phyloP scores from a whole-genome alignment of 2,329 filamentous ascomycete genomes.

The Bertia moriformis region DNA sequence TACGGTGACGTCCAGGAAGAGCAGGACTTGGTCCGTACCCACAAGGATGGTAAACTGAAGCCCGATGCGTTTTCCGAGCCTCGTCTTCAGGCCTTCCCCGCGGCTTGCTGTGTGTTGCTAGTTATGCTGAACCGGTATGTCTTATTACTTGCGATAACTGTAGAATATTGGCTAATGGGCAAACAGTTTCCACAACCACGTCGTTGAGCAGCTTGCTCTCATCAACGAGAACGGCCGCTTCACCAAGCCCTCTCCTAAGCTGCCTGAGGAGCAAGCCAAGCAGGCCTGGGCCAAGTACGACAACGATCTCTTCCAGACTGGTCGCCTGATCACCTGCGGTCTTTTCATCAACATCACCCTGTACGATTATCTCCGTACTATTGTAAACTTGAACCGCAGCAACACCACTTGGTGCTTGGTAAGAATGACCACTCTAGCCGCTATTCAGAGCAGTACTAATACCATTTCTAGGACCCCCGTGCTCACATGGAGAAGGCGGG shows the following conservation, averaged over 20 bases:
- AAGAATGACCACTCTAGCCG: slow-evolving; percentile 6
- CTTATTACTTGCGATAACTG: background rate
- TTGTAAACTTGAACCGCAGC: slow-evolving; percentile 56
- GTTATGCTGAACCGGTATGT: slow-evolving; percentile 33
- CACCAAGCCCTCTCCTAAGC: slow-evolving; percentile 2
- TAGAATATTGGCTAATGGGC: background rate
- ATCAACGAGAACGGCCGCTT: slow-evolving; percentile 9
- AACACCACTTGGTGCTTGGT: slow-evolving; percentile 65
- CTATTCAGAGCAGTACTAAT: slow-evolving; percentile 5
- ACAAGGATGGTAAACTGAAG: slow-evolving; percentile 32
- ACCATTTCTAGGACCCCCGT: slow-evolving; percentile 43
- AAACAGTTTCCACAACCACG: slow-evolving; percentile 10
- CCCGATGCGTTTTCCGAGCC: slow-evolving; percentile 37
- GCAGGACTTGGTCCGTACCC: slow-evolving; percentile 44
- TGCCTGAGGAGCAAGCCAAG: background rate
- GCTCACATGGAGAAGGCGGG: slow-evolving; percentile 47
- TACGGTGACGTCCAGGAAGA: slow-evolving; percentile 48
- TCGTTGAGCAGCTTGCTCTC: slow-evolving; percentile 7
- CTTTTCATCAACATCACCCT: slow-evolving; percentile 60
- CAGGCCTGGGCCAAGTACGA: slow-evolving; percentile 14
- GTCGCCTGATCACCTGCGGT: slow-evolving; percentile 32
- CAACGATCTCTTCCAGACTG: slow-evolving; percentile 34
- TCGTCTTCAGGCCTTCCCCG: slow-evolving; percentile 32
- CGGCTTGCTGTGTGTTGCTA: slow-evolving; percentile 32
- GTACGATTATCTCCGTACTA: slow-evolving; percentile 66